Conservation (phyloP, 2,329 filamentous ascomycete genomes). For the Claviceps pazoutovae region DNA sequence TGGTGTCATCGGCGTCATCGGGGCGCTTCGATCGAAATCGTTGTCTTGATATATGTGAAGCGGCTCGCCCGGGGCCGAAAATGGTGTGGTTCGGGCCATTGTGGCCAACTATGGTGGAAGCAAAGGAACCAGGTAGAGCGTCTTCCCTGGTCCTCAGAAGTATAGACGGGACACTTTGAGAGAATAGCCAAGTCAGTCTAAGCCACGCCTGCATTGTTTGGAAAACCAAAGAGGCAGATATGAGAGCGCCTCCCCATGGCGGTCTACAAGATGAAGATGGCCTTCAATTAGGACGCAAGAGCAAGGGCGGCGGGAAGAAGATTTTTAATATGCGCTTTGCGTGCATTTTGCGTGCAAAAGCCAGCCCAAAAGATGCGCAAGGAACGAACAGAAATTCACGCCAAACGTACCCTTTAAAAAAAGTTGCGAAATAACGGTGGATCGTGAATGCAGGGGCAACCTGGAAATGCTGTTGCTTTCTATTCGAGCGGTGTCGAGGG, state of each 20-base stretch:
- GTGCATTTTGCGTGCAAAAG: not conserved
- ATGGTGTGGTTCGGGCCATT: slow-evolving; percentile 40
- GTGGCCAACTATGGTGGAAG: slow-evolving; percentile 20
- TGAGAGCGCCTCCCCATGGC: not conserved
- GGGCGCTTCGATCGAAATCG: slow-evolving; percentile 28
- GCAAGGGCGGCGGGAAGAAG: not conserved
- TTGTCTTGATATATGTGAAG: slow-evolving; percentile 40
- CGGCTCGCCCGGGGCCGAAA: slow-evolving; percentile 30
- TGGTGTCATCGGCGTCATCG: slow-evolving; percentile 18
- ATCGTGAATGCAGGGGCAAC: slow-evolving; percentile 2
- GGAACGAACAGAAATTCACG: not conserved
- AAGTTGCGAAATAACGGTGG: slow-evolving; percentile 3
- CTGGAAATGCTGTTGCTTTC: not conserved
- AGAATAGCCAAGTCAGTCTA: not conserved
- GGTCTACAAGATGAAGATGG: not conserved
- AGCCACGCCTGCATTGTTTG: not conserved
- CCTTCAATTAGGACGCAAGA: not conserved
- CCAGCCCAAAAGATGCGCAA: not conserved
- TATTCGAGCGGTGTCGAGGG: not conserved
- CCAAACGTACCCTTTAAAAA: slow-evolving; percentile 1
- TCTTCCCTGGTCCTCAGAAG: not conserved
- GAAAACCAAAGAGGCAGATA: not conserved
- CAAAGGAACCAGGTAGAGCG: slow-evolving; percentile 2
- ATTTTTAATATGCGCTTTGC: too few relatives aligned
- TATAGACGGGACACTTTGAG: not conserved